Evolutionary conservation across 2,329 filamentous ascomycete species (phyloP).

Genomic region (Alternaria sp.): DNA sequence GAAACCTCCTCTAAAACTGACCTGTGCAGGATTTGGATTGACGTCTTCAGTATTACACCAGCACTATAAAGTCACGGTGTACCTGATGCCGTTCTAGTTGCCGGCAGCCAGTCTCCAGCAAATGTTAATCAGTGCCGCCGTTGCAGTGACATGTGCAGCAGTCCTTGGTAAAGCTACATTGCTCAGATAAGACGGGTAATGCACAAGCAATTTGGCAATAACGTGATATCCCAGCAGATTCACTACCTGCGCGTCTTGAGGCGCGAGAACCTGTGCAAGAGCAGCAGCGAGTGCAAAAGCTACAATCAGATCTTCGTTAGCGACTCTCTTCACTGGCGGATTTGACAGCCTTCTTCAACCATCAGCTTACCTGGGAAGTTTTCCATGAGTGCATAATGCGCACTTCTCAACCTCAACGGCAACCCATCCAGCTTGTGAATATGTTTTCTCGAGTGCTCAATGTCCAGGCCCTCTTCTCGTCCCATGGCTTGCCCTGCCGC

Average conservation of each 20-base stretch:
- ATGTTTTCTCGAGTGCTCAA: conserved; percentile 30
- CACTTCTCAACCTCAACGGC: conserved; percentile 29
- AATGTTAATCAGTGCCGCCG: conserved; percentile 32
- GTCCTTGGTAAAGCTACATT: conserved; percentile 29
- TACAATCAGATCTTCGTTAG: neutral
- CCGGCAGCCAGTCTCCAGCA: conserved; percentile 33
- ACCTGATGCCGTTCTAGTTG: conserved; percentile 17
- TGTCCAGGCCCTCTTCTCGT: conserved; percentile 24
- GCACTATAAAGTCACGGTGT: neutral
- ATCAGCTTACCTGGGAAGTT: conserved; percentile 29
- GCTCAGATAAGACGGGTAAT: conserved; percentile 31
- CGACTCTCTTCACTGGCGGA: neutral
- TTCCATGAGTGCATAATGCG: conserved; percentile 34
- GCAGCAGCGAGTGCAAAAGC: conserved; percentile 31
- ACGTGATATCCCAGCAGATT: conserved; percentile 33
- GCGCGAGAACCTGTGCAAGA: conserved; percentile 31
- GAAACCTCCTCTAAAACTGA: neutral
- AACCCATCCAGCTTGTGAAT: conserved; percentile 20
- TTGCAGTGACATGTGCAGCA: conserved; percentile 29
- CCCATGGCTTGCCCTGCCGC: conserved; percentile 34
- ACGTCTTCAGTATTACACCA: neutral
- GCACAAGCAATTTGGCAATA: conserved; percentile 31
- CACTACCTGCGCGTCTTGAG: conserved; percentile 31
- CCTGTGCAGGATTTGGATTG: neutral
- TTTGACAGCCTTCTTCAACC: neutral